Evolutionary conservation across 2,329 filamentous ascomycete species (phyloP).

Genomic region (Exophiala dermatitidis): DNA sequence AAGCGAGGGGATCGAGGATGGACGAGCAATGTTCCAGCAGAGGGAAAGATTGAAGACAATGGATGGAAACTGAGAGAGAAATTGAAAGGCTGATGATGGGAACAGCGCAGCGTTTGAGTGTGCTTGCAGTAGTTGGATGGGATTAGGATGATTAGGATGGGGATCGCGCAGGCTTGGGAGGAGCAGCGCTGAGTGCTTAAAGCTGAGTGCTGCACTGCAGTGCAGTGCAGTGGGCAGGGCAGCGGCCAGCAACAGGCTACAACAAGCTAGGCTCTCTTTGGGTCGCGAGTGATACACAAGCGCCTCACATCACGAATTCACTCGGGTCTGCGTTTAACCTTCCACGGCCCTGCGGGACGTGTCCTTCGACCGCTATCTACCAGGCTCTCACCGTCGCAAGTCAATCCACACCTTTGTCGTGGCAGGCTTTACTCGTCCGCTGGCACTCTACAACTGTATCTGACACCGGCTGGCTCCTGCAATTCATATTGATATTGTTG

Average conservation of each 20-base stretch:
- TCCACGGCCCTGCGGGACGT: background rate
- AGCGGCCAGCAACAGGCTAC: background rate
- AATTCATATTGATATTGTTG: background rate
- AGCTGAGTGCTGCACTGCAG: background rate
- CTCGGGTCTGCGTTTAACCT: background rate
- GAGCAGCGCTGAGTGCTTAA: background rate
- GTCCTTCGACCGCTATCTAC: background rate
- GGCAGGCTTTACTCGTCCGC: background rate
- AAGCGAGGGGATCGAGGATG: conserved; percentile 36
- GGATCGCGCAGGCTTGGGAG: background rate
- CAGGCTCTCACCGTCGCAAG: background rate
- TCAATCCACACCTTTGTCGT: background rate
- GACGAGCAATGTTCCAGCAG: conserved; percentile 14
- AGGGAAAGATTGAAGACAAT: conserved; percentile 13
- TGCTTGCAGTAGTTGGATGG: background rate
- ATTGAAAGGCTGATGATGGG: conserved; percentile 6
- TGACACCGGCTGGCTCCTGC: background rate
- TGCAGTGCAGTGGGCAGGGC: too few species aligned
- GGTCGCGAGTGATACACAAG: background rate
- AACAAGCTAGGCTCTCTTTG: background rate
- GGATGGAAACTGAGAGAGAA: conserved; percentile 25
- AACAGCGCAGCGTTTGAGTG: conserved; percentile 8
- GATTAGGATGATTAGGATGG: background rate
- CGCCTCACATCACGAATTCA: conserved; percentile 1
- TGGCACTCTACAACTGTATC: background rate